These are phyloP conservation scores for Neurospora sp. DNA, from an alignment of 495 filamentous ascomycete genomes.

Conservation along the genomic window DNA sequence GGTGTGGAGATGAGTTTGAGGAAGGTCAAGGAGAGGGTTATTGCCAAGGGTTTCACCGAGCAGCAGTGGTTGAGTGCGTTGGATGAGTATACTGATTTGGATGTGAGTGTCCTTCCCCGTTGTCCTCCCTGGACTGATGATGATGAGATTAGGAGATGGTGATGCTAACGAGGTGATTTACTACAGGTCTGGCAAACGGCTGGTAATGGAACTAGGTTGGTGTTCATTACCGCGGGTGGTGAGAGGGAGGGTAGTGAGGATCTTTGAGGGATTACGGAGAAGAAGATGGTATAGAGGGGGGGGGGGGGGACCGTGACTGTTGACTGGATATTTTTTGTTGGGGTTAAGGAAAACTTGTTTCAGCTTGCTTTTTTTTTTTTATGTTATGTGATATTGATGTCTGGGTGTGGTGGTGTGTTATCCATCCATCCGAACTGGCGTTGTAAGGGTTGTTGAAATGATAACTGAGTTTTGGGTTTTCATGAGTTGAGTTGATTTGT, in stretches of 20 bases:
- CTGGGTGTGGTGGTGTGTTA: not conserved
- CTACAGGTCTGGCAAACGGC: conserved; percentile 82
- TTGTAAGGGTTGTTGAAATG: not conserved
- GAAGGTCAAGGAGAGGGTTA: conserved; percentile 76
- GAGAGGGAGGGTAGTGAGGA: conserved; percentile 25
- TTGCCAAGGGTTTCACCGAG: conserved; percentile 94
- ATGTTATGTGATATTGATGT: too few relatives aligned
- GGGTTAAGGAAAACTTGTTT: too few relatives aligned
- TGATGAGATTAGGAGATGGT: too few relatives aligned
- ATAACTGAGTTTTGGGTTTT: not conserved
- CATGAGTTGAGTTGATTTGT: not conserved
- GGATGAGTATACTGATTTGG: conserved; percentile 76
- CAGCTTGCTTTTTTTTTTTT: too few relatives aligned
- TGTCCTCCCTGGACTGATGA: too few relatives aligned
- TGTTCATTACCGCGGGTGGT: conserved; percentile 51
- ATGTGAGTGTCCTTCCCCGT: conserved; percentile 49
- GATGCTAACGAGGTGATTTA: too few relatives aligned
- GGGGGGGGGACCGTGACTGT: too few relatives aligned
- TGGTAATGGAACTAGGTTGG: conserved; percentile 71
- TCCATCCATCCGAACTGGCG: not conserved
- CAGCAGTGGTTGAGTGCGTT: conserved; percentile 79
- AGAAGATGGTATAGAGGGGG: too few relatives aligned
- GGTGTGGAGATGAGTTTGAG: conserved; percentile 71
- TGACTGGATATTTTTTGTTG: too few relatives aligned
- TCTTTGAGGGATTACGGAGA: too few relatives aligned